Evolutionary conservation across 192 early-diverging fungal species (phyloP), one percentile per base, ranked within the genome.

Genomic region (Globomyces pollinis-pini): DNA sequence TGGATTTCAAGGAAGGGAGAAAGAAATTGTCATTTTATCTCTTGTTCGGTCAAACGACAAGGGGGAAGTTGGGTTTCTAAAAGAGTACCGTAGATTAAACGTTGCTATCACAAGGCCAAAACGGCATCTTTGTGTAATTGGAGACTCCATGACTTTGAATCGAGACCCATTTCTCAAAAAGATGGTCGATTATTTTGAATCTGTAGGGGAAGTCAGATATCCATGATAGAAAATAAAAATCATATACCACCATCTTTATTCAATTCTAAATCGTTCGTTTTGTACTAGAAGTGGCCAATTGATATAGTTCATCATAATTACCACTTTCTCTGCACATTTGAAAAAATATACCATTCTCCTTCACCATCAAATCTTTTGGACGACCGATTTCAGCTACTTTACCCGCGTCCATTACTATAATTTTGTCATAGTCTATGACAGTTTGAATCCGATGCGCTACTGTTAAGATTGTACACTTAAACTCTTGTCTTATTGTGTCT

Each of bases 1-100:
- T 63, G 90, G 91, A 1, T 90, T 92, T 60, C 91, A 94, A 65
- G 93, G 93, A 3, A 82, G 90, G 31, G 93, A 96, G 63, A 90
- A 90, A 59, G 88, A 94, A 62, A 89, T 86, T 0, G 80, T 94
- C 24, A 70, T 96, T 7, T 42, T 96, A 21, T 80, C 84, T 1
- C 68, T 93, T 5, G 91, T 96, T 12, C 69, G 93, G 18, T 86
- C 86, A 21, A 96, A 96, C 63, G 76, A 72, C 13, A 67, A 72
- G 13, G 78, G 79, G 3, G 81, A 91, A 44, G 80, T 94, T 18
- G 93, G 93, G 1, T 96, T 96, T 60, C 72, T 96, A 41, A 62
- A 62, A 0, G 91, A 93, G 30, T 74, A 75, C 47, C 72, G 91
- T 26, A 77, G 93, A 31, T 73, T 93, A 52, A 96, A 96, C 63